Evolutionary conservation across 306 rosid species (phyloP).

Genomic region (Malus sieversii): DNA sequence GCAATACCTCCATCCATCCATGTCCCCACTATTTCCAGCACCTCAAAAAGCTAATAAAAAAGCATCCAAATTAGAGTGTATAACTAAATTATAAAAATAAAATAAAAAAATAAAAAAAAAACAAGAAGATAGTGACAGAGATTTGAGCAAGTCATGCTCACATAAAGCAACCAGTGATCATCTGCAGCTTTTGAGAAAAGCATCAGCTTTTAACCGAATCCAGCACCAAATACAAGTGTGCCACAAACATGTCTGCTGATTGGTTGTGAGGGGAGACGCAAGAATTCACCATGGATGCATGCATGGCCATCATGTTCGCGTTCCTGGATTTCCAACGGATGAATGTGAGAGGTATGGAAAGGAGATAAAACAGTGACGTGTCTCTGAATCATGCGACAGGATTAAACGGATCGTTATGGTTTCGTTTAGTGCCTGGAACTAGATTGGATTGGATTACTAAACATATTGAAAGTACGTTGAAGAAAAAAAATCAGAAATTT

Average conservation of each 20-base stretch:
- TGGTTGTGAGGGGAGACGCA: neutral
- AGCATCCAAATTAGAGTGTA: neutral
- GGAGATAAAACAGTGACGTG: neutral
- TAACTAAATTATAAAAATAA: neutral
- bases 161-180: constrained; percentile 3
- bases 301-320: neutral
- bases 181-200: neutral
- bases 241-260: constrained; percentile 7
- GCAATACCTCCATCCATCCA: constrained; percentile 14
- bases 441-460: no score
- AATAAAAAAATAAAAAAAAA: neutral
- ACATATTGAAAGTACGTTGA: no score
- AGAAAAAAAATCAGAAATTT: no score
- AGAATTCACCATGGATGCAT: constrained; percentile 10
- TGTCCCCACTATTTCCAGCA: constrained; percentile 16
- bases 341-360: neutral
- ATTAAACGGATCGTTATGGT: neutral
- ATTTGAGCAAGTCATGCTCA: constrained; percentile 15
- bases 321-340: constrained; percentile 2
- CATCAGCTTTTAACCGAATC: neutral
- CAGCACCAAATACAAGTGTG: constrained; percentile 2
- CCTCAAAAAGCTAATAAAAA: neutral
- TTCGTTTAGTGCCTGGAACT: neutral
- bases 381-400: no score
- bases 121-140: constrained; percentile 9